phyloP scores from a whole-genome alignment of 352 stramenopile species.

The Phytopythium mirpurense region DNA sequence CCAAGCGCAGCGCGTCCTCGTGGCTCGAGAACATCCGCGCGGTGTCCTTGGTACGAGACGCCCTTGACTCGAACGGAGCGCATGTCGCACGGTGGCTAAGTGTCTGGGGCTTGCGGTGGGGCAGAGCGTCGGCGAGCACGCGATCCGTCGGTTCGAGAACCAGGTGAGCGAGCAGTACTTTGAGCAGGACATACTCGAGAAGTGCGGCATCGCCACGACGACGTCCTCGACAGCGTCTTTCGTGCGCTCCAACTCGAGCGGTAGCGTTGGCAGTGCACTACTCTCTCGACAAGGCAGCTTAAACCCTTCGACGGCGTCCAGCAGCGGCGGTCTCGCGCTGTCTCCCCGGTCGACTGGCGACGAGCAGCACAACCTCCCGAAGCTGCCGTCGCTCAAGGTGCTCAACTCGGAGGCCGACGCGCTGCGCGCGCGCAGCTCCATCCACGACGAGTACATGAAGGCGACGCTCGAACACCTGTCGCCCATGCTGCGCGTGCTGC shows the following conservation, averaged over 20 bases:
- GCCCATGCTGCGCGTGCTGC: slow-evolving; percentile 66
- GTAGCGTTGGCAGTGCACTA: background rate
- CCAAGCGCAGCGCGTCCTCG: slow-evolving; percentile 49
- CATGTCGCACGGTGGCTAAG: background rate
- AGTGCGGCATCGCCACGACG: slow-evolving; percentile 33
- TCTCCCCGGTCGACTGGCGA: slow-evolving; percentile 4
- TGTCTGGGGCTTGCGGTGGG: background rate
- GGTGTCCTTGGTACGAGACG: slow-evolving; percentile 29
- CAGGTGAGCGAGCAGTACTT: slow-evolving; percentile 73
- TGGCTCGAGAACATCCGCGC: slow-evolving; percentile 75
- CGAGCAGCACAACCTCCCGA: slow-evolving; percentile 9
- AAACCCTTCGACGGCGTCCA: background rate
- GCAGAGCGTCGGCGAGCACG: slow-evolving; percentile 55
- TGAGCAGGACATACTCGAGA: slow-evolving; percentile 71
- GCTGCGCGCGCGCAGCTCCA: slow-evolving; percentile 49
- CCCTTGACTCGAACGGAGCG: background rate
- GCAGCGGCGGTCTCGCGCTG: background rate
- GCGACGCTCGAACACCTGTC: slow-evolving; percentile 47
- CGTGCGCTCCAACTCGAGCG: background rate
- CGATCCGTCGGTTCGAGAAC: slow-evolving; percentile 69
- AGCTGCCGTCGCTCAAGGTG: slow-evolving; percentile 63
- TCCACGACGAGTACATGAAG: slow-evolving; percentile 72
- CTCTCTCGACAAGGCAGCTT: background rate
- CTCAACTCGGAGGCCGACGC: slow-evolving; percentile 64
- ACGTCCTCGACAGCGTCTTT: background rate